Evolutionary conservation across 192 early-diverging fungal species (phyloP).

Genomic region (Blastocladiella britannica): DNA sequence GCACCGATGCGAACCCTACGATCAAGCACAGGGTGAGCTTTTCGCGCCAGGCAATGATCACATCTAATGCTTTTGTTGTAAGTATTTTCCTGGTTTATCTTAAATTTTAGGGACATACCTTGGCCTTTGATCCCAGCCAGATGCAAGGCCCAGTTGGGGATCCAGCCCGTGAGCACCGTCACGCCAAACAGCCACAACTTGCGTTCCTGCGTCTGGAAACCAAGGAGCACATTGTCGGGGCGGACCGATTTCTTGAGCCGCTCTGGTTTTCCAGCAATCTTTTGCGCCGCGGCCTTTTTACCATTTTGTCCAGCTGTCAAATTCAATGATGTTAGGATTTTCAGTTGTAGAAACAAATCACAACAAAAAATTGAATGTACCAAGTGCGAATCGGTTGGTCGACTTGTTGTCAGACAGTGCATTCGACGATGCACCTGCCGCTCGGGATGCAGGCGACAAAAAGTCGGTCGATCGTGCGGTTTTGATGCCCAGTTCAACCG

Average conservation of each 20-base stretch:
- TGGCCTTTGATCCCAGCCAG: background rate
- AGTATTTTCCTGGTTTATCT: no score
- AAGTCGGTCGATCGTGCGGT: no score
- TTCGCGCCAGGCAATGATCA: slow-evolving; percentile 1
- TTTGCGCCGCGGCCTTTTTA: background rate
- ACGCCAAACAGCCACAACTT: background rate
- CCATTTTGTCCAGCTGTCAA: background rate
- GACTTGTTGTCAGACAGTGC: no score
- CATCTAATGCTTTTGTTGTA: no score
- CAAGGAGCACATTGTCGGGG: background rate
- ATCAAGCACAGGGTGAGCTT: slow-evolving; percentile 3
- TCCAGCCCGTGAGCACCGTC: background rate
- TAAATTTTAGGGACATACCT: background rate
- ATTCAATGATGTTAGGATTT: no score
- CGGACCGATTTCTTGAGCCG: background rate
- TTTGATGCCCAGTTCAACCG: no score
- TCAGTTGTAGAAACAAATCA: no score
- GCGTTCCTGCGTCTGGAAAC: background rate
- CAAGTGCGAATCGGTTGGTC: no score
- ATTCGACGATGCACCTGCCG: no score
- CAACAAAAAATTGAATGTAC: no score
- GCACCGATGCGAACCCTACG: background rate
- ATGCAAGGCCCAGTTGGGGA: background rate
- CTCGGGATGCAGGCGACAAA: no score
- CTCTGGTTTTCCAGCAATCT: no score